Evolutionary conservation across 2,329 filamentous ascomycete species (phyloP).

Genomic region (Periconia digitata): DNA sequence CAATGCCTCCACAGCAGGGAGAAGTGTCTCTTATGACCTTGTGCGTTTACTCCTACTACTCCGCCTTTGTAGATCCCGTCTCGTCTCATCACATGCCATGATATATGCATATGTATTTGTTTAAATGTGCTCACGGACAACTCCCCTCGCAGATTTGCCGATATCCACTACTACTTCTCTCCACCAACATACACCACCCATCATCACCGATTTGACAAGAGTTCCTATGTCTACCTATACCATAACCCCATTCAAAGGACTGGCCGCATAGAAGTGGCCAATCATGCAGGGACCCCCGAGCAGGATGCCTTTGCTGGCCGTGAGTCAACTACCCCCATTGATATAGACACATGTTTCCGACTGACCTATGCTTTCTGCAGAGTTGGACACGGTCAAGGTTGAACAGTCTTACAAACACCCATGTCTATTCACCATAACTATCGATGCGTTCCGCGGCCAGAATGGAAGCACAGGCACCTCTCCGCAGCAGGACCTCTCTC

Average conservation of each 20-base stretch:
- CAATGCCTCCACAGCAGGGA: conserved; percentile 52
- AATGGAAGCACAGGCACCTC: conserved; percentile 40
- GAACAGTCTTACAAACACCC: conserved; percentile 75
- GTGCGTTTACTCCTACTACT: conserved; percentile 33
- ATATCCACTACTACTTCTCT: conserved; percentile 77
- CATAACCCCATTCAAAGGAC: conserved; percentile 68
- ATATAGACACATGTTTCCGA: not conserved
- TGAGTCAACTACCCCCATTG: conserved; percentile 48
- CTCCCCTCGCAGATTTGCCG: conserved; percentile 80
- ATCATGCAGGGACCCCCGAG: conserved; percentile 70
- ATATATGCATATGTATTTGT: conserved; percentile 9
- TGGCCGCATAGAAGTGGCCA: conserved; percentile 75
- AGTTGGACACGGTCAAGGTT: conserved; percentile 65
- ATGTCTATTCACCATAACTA: conserved; percentile 67
- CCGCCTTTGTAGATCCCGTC: too few species aligned
- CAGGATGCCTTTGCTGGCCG: conserved; percentile 79
- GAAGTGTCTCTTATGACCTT: conserved; percentile 52
- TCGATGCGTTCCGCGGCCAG: conserved; percentile 50
- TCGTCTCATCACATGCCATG: conserved; percentile 2
- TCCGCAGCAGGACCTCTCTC: conserved; percentile 50
- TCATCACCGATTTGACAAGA: conserved; percentile 80
- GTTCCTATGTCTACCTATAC: conserved; percentile 79
- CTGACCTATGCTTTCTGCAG: conserved; percentile 46
- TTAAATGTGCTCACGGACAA: too few species aligned
- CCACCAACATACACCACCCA: conserved; percentile 66